Base-by-base conservation (phyloP, 768 basidiomycete species). In the Antrodiella citrinella region DNA sequence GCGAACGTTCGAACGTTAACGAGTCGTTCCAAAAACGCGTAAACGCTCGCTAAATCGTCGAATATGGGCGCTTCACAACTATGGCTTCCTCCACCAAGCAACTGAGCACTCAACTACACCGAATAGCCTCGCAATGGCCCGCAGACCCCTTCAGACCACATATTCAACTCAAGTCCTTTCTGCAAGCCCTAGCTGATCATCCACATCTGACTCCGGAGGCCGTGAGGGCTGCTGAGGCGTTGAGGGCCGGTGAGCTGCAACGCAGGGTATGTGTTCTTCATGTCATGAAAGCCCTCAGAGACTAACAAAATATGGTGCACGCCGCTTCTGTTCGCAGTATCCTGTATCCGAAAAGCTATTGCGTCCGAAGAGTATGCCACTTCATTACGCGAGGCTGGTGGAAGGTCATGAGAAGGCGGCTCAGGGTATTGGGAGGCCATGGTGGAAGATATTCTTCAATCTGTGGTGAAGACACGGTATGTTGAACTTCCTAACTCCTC, bases 381-480 rank as follows among this genome's bases (percentile, higher is more conserved):
- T 72, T 47, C 80, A 91, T 65, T 91, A 91, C 57, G 73, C 80
- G 41, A 78, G 84, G 21, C 75, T 91, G 7, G 72, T 79, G 1
- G 84, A 86, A 57, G 88, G 80, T 4, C 80, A 83, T 53, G 80
- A 87, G 51, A 86, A 84, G 67, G 86, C 84, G 57, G 76, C 80
- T 10, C 70, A 81, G 59, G 88, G 88, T n/a, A 84, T 88, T 41
- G 76, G 76, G 26, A 71, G 88, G 49, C 86, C 88, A 2, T 82
- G 83, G 83, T 91, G 88, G 88, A 88, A 91, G 63, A 68, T 84
- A 40, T 86, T 91, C 64, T 82, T 91, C 56, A 78, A 78, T 35
- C 72, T 88, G 51, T 88, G 86, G 86, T 51, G 7, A 13, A 46
- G 11, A 46, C 39, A 44, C 43, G 46, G 38, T n/a, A n/a, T n/a